Percentiles rank a stretch among this genome's conserved stretches.
phyloP scores from a whole-genome alignment of 345 rosid genomes.

The Boechera retrofracta region DNA sequence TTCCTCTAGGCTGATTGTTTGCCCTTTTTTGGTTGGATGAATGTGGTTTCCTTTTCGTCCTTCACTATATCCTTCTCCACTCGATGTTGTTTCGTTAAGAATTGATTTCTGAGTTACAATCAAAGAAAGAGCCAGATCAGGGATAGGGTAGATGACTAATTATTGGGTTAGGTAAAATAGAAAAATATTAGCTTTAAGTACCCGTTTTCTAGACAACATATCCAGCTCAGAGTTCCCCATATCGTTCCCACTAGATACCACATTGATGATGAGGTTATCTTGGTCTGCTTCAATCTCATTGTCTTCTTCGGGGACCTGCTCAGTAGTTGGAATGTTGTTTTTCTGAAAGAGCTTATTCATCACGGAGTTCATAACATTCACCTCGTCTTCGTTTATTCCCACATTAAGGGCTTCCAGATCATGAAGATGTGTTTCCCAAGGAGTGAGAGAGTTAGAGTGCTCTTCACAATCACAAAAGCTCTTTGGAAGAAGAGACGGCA shows the following conservation, averaged over 20 bases:
- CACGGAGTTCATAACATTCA: conserved; percentile 74
- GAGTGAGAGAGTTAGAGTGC: conserved; percentile 55
- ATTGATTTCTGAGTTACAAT: conserved; percentile 51
- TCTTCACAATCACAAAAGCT: conserved; percentile 90
- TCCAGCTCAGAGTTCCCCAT: conserved; percentile 34
- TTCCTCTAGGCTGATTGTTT: conserved; percentile 40
- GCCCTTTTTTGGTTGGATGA: conserved; percentile 48
- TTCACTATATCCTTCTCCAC: conserved; percentile 39
- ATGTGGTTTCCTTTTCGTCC: conserved; percentile 38
- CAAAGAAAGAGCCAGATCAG: conserved; percentile 32
- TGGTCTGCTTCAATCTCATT: conserved; percentile 40
- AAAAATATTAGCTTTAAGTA: conserved; percentile 26
- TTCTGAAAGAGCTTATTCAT: conserved; percentile 71
- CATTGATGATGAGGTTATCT: conserved; percentile 63
- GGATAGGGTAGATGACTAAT: not conserved
- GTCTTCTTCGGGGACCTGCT: conserved; percentile 40
- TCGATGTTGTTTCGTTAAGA: conserved; percentile 37
- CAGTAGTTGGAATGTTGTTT: conserved; percentile 41
- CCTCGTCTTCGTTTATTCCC: conserved; percentile 62
- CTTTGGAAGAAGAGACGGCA: conserved; percentile 62
- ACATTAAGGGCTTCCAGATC: conserved; percentile 45
- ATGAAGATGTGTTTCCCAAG: conserved; percentile 38
- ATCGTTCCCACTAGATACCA: conserved; percentile 45
- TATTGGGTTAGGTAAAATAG: not conserved
- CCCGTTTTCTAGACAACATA: conserved; percentile 49